Base-by-base conservation (phyloP, 371 early-diverging fungal species). In the Rhizomucor miehei region DNA sequence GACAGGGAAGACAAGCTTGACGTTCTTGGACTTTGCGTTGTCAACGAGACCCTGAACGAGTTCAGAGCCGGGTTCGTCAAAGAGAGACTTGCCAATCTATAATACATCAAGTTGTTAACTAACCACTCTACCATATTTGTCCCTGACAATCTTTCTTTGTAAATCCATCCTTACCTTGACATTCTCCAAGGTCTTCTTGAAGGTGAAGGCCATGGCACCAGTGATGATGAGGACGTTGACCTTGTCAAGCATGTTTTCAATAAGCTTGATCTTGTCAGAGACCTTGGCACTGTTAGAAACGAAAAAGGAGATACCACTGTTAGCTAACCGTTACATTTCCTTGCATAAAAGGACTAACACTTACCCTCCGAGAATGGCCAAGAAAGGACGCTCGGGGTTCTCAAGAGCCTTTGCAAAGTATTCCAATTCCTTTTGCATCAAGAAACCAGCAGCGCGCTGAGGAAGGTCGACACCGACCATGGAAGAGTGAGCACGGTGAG, bases 391-490 rank as follows among this genome's bases (percentile, higher is more conserved):
- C 50, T 89, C 87, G 40, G 99, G 99, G 71, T 79, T 77, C 80
- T 98, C 99, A 19, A 87, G 87, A 40, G 88, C 97, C 83, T 95
- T 92, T 60, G 92, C 90, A 82, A 98, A 98, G 87, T 90, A 96
- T 67, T 94, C 92, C 38, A 99, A 84, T 82, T 99, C 99, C 86
- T 98, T 97, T 85, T 96, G 93, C 93, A 99, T 94, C 68, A 99
- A 82, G 72, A 98, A 88, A 54, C 99, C 99, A 43, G 98, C 91
- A 24, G 95, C 97, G 52, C 89, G 87, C 59, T 88, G 75, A 52
- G 92, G 89, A 53, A 98, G 82, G 46, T 93, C 81, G 52, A 97
- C 92, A 56, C 98, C 98, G 44, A 95, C 96, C 90, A 98, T 95
- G 52, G 98, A 98, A 59, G 91, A 90, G 77, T 87, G 91, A 44